These are phyloP conservation scores for Pochonia chlamydosporia DNA, from an alignment of 2,329 filamentous ascomycete genomes.

Conservation along the genomic window DNA sequence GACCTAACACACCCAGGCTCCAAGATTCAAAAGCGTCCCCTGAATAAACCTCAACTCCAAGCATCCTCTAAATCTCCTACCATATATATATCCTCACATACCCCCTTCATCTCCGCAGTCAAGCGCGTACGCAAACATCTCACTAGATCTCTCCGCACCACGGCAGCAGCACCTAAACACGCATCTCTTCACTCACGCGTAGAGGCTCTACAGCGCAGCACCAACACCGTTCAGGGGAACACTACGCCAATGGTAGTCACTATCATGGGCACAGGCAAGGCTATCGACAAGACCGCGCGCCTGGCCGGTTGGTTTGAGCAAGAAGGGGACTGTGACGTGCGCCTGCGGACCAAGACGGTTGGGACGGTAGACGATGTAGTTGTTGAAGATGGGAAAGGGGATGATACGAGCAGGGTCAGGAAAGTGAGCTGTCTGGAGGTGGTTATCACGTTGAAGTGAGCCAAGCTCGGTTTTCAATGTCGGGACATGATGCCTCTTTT, in stretches of 20 bases:
- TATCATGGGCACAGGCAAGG: conserved; percentile 60
- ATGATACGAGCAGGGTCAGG: conserved; percentile 36
- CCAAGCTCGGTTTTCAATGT: too few relatives aligned
- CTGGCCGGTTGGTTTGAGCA: conserved; percentile 61
- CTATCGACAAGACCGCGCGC: conserved; percentile 57
- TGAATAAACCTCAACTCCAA: conserved; percentile 34
- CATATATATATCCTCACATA: conserved; percentile 60
- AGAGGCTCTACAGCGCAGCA: conserved; percentile 31
- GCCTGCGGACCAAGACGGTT: conserved; percentile 56
- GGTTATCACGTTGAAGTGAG: conserved; percentile 39
- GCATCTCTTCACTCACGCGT: conserved; percentile 41
- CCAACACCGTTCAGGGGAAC: conserved; percentile 16
- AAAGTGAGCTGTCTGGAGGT: conserved; percentile 48
- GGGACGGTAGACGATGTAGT: conserved; percentile 64
- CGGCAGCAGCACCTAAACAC: conserved; percentile 41
- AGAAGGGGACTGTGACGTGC: conserved; percentile 52
- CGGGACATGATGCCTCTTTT: too few relatives aligned
- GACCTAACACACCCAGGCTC: conserved; percentile 29
- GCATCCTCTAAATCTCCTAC: conserved; percentile 37
- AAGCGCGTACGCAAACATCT: conserved; percentile 61
- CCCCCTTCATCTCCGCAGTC: conserved; percentile 63
- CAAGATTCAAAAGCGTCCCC: conserved; percentile 44
- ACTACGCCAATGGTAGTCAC: conserved; percentile 34
- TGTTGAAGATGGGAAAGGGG: conserved; percentile 29
- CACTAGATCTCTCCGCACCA: conserved; percentile 39